phyloP scores from a whole-genome alignment of 2,329 filamentous ascomycete species.

The Trichoderma sp. region DNA sequence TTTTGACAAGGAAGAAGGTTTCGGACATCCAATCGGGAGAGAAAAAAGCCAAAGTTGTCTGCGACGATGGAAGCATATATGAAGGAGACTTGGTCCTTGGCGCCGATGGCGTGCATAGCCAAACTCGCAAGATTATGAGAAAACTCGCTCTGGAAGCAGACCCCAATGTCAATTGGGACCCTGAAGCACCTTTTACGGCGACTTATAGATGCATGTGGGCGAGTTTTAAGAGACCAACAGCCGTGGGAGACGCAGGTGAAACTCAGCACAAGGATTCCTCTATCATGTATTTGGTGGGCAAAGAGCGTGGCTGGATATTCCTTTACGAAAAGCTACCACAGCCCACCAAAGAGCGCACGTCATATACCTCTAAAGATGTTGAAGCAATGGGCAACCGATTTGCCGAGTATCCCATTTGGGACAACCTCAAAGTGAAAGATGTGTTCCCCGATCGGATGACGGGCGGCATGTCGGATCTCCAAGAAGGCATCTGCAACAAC shows the following conservation, averaged over 20 bases:
- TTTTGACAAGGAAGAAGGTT: constrained; percentile 33
- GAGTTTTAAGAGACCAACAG: constrained; percentile 30
- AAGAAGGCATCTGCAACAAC: constrained; percentile 39
- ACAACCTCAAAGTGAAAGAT: constrained; percentile 33
- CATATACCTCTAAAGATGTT: constrained; percentile 32
- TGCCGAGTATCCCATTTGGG: constrained; percentile 29
- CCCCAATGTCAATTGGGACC: constrained; percentile 25
- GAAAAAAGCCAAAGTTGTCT: constrained; percentile 33
- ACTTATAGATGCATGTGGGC: constrained; percentile 39
- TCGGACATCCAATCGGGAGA: constrained; percentile 26
- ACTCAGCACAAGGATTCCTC: constrained; percentile 34
- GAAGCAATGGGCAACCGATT: constrained; percentile 30
- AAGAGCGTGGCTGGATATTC: constrained; percentile 35
- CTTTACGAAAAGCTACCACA: constrained; percentile 35
- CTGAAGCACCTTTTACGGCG: constrained; percentile 34
- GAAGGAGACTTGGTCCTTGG: constrained; percentile 42
- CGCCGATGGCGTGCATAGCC: constrained; percentile 47
- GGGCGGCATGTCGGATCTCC: constrained; percentile 36
- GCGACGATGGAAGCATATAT: constrained; percentile 37
- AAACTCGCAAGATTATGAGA: constrained; percentile 38
- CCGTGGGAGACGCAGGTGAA: constrained; percentile 32
- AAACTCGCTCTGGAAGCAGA: constrained; percentile 29
- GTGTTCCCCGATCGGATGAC: constrained; percentile 30
- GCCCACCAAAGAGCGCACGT: constrained; percentile 29
- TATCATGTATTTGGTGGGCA: constrained; percentile 34